These are phyloP conservation scores for Cladosporium colombiae DNA, from an alignment of 2,329 filamentous ascomycete genomes.

Conservation along the genomic window DNA sequence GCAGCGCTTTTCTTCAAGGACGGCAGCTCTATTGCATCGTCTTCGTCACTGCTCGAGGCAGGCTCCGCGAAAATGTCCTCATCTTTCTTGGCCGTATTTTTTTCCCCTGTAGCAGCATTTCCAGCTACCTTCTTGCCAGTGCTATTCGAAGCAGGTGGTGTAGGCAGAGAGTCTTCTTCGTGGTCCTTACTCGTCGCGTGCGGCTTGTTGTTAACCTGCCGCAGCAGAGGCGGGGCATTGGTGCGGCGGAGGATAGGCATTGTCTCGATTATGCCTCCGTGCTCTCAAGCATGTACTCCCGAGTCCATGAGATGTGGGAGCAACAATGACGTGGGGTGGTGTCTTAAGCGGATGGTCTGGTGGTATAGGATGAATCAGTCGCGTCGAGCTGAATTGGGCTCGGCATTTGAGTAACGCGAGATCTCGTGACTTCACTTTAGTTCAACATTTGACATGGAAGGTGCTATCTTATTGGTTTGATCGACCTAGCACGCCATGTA, in stretches of 20 bases:
- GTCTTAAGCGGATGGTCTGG: not conserved
- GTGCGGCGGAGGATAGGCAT: constrained; percentile 9
- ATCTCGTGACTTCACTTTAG: not conserved
- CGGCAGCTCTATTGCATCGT: constrained; percentile 15
- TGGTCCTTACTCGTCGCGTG: constrained; percentile 43
- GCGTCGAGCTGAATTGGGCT: not conserved
- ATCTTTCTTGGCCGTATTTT: not conserved
- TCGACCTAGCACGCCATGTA: not conserved
- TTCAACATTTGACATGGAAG: not conserved
- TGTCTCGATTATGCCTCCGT: not conserved
- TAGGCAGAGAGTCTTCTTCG: constrained; percentile 28
- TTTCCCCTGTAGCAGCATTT: not conserved
- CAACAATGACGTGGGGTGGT: not conserved
- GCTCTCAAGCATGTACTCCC: not conserved
- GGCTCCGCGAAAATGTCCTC: constrained; percentile 24
- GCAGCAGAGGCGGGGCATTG: constrained; percentile 32
- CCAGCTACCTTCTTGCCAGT: not conserved
- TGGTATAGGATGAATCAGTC: not conserved
- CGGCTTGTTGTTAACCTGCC: constrained; percentile 34
- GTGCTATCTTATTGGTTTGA: not conserved
- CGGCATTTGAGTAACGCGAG: not conserved
- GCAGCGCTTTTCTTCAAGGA: constrained; percentile 16
- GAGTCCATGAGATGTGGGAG: not conserved
- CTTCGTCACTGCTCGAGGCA: constrained; percentile 24
- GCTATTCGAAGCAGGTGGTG: constrained; percentile 21